Evolutionary conservation across 495 filamentous ascomycete genomes (phyloP).

Genomic region (Penicillium coffeae): DNA sequence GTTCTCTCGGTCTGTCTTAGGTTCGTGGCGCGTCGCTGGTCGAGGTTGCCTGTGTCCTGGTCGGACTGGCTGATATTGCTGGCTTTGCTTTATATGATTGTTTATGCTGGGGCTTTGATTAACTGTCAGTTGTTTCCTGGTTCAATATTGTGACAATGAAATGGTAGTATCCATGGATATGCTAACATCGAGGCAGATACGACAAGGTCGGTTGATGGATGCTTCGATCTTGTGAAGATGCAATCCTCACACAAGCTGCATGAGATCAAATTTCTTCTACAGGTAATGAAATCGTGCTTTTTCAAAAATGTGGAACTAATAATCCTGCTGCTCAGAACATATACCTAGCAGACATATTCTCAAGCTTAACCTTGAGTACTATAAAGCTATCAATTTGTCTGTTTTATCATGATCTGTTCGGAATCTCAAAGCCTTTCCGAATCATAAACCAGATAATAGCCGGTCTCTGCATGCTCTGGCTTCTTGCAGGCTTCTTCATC

Average conservation of each 20-base stretch:
- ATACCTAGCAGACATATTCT: neutral
- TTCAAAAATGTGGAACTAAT: neutral
- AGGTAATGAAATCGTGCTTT: no score
- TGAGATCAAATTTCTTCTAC: neutral
- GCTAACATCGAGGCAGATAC: neutral
- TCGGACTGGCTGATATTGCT: neutral
- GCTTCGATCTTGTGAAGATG: neutral
- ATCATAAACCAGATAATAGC: neutral
- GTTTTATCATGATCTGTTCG: neutral
- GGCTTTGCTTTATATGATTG: conserved; percentile 6
- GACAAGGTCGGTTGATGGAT: neutral
- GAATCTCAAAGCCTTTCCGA: neutral
- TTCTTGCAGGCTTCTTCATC: neutral
- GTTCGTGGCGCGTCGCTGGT: neutral
- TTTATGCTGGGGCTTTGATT: neutral
- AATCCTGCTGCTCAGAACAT: neutral
- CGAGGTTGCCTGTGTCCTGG: neutral
- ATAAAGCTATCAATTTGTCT: neutral
- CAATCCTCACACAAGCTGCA: neutral
- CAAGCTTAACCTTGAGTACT: neutral
- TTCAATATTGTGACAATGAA: no score
- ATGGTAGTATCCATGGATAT: neutral
- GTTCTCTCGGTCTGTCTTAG: neutral
- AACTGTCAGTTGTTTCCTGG: neutral
- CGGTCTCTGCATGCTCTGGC: neutral